Evolutionary conservation across 768 basidiomycete species (phyloP).

Genomic region (Wakefieldia striispora): DNA sequence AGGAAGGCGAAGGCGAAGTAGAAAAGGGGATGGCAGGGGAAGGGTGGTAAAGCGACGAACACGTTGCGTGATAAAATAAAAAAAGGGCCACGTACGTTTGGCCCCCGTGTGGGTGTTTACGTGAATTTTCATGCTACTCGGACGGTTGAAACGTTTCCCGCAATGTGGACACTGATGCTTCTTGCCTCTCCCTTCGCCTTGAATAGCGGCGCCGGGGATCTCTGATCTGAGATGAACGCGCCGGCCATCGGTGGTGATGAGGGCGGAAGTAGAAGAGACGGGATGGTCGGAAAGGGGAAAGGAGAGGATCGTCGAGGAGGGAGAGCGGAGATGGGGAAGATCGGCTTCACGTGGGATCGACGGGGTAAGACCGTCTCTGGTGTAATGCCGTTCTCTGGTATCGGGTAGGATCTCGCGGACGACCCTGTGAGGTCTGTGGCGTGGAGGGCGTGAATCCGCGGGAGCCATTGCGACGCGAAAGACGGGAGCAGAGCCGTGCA

Average conservation of each 20-base stretch:
- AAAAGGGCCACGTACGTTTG: conserved; percentile 31
- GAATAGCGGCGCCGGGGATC: conserved; percentile 24
- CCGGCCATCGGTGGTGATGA: conserved; percentile 29
- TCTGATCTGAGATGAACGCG: conserved; percentile 31
- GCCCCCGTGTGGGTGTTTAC: conserved; percentile 42
- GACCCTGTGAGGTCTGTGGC: conserved; percentile 16
- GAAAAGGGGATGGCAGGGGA: conserved; percentile 11
- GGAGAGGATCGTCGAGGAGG: conserved; percentile 33
- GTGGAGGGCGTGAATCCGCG: conserved; percentile 13
- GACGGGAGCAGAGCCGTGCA: conserved; percentile 35
- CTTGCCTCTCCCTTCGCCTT: conserved; percentile 33
- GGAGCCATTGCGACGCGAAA: conserved; percentile 38
- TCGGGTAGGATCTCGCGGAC: conserved; percentile 26
- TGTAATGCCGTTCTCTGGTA: conserved; percentile 25
- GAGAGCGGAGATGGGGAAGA: conserved; percentile 29
- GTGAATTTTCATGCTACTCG: conserved; percentile 42
- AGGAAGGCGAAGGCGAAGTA: background rate
- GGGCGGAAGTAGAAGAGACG: conserved; percentile 17
- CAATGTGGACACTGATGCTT: conserved; percentile 39
- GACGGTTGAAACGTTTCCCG: conserved; percentile 42
- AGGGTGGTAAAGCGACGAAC: conserved; percentile 17
- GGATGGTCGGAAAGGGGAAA: conserved; percentile 34
- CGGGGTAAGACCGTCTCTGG: conserved; percentile 23
- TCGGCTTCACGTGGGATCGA: conserved; percentile 32
- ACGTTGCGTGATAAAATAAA: conserved; percentile 20